Evolutionary conservation across 83 land plant genomes (phyloP).

Genomic region (Picea mariana): DNA sequence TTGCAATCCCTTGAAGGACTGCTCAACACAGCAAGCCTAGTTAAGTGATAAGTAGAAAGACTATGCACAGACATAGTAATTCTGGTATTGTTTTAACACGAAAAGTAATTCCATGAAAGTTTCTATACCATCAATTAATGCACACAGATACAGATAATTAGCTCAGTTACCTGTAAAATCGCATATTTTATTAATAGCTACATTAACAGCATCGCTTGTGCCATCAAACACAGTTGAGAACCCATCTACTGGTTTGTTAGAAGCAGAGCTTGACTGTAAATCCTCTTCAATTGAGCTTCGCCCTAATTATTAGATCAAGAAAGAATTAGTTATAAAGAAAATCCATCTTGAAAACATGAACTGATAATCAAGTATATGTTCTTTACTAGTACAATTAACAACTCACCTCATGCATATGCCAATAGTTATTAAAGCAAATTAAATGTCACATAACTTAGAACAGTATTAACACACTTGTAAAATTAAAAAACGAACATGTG

Average conservation of each 20-base stretch:
- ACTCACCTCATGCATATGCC: neutral
- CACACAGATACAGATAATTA: slow-evolving; percentile 6
- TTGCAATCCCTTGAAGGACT: too few relatives aligned
- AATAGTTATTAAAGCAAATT: too few relatives aligned
- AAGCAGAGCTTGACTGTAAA: slow-evolving; percentile 12
- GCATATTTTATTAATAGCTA: slow-evolving; percentile 52
- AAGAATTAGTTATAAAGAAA: neutral
- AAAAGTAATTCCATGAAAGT: neutral
- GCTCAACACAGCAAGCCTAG: too few relatives aligned
- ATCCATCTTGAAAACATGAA: neutral
- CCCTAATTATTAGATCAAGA: slow-evolving; percentile 13
- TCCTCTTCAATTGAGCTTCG: slow-evolving; percentile 20
- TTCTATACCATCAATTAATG: neutral
- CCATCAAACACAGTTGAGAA: slow-evolving; percentile 70
- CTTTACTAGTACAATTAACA: neutral
- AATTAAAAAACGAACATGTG: neutral
- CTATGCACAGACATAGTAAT: too few relatives aligned
- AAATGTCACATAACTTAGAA: too few relatives aligned
- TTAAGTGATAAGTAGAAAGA: too few relatives aligned
- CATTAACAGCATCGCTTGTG: slow-evolving; percentile 51
- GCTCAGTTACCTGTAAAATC: slow-evolving; percentile 72
- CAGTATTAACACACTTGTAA: neutral
- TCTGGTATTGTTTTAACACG: too few relatives aligned
- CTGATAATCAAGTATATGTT: neutral
- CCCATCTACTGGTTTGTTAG: slow-evolving; percentile 53